Base-by-base conservation (phyloP, 2,329 filamentous ascomycete genomes). In the Phialophora macrospora region DNA sequence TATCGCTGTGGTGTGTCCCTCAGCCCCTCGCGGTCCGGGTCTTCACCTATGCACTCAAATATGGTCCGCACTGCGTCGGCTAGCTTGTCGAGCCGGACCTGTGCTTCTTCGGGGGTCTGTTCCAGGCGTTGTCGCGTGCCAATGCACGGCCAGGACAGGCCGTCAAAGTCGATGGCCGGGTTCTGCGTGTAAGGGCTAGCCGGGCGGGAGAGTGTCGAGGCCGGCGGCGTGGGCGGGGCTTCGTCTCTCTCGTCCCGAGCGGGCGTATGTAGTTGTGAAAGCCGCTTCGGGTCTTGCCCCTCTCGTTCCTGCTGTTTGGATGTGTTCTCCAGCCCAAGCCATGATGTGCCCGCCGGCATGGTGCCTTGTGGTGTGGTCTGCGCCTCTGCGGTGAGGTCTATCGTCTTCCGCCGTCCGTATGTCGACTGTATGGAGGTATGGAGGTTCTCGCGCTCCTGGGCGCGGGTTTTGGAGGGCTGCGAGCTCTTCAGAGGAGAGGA, bases 1-100 rank as follows among this genome's bases (percentile, higher is more conserved):
- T 98, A 99, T 68, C 95, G 86, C 74, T 90, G 87, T 0, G 95
- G 95, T 0, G 87, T 89, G 57, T 84, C 83, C n/a, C 83, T 80
- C 60, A 89, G 78, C 3, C 87, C 87, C 73, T 89, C 87, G 57
- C 87, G 81, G 66, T 88, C 84, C 0, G 87, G 86, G 70, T 89
- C 87, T 73, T 89, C 87, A 55, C 87, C 87, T 22, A 89, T 82
- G 70, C 87, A 89, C 74, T 89, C 87, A 17, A 89, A 76, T 49
- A 89, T 87, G 0, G 87, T 89, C 60, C 81, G 79, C 14, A 89
- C 85, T 52, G 87, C 87, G 52, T 85, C 85, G 0, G 85, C 81
- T n/a, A 89, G 80, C 76, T 88, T 89, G 71, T 83, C 76, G 20
- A 88, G 77, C 11, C 86, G 80, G 68, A 83, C 81, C 65, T 83